These are phyloP conservation scores for Geotrichum ghanense DNA, from an alignment of 805 yeast genomes.

Conservation along the genomic window DNA sequence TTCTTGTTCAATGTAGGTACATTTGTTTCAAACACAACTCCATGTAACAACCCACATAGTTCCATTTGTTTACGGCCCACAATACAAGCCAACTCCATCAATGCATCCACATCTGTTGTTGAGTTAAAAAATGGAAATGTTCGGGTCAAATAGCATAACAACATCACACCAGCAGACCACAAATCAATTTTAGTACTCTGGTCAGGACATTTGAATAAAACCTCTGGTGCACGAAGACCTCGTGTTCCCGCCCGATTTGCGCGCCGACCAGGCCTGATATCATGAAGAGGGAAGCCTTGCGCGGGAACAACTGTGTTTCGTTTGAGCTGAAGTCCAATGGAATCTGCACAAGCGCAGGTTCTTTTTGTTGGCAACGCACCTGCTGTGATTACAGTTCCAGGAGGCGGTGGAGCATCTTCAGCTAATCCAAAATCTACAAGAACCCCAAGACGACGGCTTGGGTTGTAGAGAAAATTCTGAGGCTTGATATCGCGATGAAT, in stretches of 20 bases:
- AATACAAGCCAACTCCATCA: constrained; percentile 69
- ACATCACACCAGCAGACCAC: constrained; percentile 88
- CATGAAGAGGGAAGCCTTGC: constrained; percentile 76
- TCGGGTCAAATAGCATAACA: constrained; percentile 63
- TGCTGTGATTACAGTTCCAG: too few species aligned
- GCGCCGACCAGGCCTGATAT: constrained; percentile 75
- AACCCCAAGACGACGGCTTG: constrained; percentile 59
- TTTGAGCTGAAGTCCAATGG: neutral
- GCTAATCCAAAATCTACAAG: constrained; percentile 91
- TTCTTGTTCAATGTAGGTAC: constrained; percentile 23
- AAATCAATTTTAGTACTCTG: constrained; percentile 76
- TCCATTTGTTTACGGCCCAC: constrained; percentile 69
- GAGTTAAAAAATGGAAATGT: constrained; percentile 92
- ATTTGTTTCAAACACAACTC: constrained; percentile 69
- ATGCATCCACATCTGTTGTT: constrained; percentile 84
- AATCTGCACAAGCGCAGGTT: neutral
- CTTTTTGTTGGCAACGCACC: too few species aligned
- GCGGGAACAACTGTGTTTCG: constrained; percentile 21
- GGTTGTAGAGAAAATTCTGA: constrained; percentile 57
- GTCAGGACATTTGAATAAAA: constrained; percentile 70
- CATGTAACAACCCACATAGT: constrained; percentile 74
- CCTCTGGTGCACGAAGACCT: constrained; percentile 93
- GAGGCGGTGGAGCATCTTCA: constrained; percentile 29
- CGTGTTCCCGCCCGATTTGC: constrained; percentile 97
- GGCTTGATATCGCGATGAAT: constrained; percentile 84